phyloP scores from a whole-genome alignment of 1,284 basidiomycete species.

The Gomphus sp. region DNA sequence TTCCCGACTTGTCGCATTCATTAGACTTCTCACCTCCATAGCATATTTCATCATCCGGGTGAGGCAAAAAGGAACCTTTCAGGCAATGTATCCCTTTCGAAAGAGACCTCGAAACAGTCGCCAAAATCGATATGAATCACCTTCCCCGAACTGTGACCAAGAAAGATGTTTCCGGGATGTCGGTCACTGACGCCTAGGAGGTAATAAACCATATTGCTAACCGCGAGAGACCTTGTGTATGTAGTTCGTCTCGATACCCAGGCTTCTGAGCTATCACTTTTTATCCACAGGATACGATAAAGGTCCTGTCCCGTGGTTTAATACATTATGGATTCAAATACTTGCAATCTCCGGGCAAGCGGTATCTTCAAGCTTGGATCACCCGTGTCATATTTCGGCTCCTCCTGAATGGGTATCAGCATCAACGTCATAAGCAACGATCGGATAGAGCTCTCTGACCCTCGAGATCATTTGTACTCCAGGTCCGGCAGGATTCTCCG shows the following conservation, averaged over 20 bases:
- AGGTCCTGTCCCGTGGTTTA: constrained; percentile 60
- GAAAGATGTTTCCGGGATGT: constrained; percentile 51
- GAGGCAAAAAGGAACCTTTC: constrained; percentile 59
- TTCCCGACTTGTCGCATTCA: background rate
- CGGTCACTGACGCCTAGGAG: constrained; percentile 56
- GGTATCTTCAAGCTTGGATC: constrained; percentile 35
- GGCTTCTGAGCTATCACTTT: constrained; percentile 49
- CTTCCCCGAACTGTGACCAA: constrained; percentile 49
- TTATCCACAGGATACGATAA: constrained; percentile 55
- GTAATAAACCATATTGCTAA: constrained; percentile 48
- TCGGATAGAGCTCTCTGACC: background rate
- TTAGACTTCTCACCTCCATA: constrained; percentile 37
- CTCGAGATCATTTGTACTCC: constrained; percentile 51
- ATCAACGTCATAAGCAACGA: background rate
- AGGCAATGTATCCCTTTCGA: constrained; percentile 49
- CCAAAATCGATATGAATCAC: constrained; percentile 57
- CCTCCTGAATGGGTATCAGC: constrained; percentile 47
- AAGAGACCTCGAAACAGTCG: constrained; percentile 36
- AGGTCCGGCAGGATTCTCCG: constrained; percentile 56
- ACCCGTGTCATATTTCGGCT: constrained; percentile 45
- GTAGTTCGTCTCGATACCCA: constrained; percentile 54
- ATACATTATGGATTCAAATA: constrained; percentile 57
- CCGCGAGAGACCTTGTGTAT: constrained; percentile 48
- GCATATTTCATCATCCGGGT: constrained; percentile 58
- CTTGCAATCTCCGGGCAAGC: constrained; percentile 48